Base-by-base conservation (phyloP, 2,329 filamentous ascomycete genomes). In the Pseudocercospora cruenta region DNA sequence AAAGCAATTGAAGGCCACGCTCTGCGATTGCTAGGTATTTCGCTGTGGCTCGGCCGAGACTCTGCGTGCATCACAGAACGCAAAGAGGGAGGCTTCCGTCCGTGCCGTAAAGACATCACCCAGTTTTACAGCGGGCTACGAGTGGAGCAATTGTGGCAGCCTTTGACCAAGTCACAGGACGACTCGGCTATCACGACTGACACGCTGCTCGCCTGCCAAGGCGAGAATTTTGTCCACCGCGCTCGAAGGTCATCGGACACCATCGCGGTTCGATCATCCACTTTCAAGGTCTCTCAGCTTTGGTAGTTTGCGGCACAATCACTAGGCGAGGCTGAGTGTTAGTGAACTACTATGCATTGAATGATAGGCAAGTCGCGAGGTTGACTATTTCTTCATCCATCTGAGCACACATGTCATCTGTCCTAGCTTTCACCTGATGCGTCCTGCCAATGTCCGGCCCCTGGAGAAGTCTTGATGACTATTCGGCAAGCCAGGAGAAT, bases 1-100 rank as follows among this genome's bases (percentile, higher is more conserved):
- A 63, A 64, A 28, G 45, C 57, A 12, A 67, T 69, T 22, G 60
- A 69, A 28, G 55, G 39, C 24, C 19, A 53, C 36, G 47, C 51
- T 12, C 3, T 21, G 2, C 22, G 51, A 55, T 26, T 55, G 22
- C 24, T 55, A 10, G 51, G 51, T 12, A 12, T 55, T 16, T 12
- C 1, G 24, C 4, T 55, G 51, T 12, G 5, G 1, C 51, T 55
- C 1, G 51, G 51, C 16, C 51, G 51, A 24, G 22, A 19, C 5
- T 31, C 4, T 19, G 51, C 12, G 8, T n/a, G 22, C 16, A 33
- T 55, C 16, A 10, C 26, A 16, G 51, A 55, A 26, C 24, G 6
- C 51, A 55, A 16, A 7, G 8, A 12, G 14, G 51, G 51, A n/a
- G 51, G 51, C 16, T n/a, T 7, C 26, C 4, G n/a, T 55, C 51